These are phyloP conservation scores for Psidium friedrichsthalianum DNA, from an alignment of 345 rosid species.

Conservation along the genomic window DNA sequence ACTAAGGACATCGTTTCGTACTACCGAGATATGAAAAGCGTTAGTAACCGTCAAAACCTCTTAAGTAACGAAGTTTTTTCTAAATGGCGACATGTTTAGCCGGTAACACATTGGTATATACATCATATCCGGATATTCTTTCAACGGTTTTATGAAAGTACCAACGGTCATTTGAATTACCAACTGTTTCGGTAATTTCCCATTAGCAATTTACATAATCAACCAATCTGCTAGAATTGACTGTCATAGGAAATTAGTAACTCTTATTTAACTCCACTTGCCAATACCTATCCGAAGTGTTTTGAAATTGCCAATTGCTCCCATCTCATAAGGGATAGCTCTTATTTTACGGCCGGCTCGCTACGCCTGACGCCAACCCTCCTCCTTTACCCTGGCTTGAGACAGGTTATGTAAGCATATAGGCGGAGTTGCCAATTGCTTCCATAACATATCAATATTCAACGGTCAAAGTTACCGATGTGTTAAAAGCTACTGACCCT, in stretches of 20 bases:
- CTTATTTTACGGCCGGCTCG: too few relatives aligned
- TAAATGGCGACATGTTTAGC: not conserved
- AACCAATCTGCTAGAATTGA: not conserved
- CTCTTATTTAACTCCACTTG: not conserved
- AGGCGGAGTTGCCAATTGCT: too few relatives aligned
- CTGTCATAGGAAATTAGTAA: not conserved
- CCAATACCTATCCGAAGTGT: not conserved
- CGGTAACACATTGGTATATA: not conserved
- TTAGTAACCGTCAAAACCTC: not conserved
- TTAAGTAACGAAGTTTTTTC: not conserved
- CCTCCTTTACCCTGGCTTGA: too few relatives aligned
- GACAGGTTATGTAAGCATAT: too few relatives aligned
- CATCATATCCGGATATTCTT: not conserved
- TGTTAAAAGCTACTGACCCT: not conserved
- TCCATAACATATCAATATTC: not conserved
- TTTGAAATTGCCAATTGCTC: not conserved
- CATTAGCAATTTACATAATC: not conserved
- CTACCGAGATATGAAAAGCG: not conserved
- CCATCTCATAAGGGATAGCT: too few relatives aligned
- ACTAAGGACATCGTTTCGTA: not conserved
- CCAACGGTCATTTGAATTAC: too few relatives aligned
- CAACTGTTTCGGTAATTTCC: too few relatives aligned
- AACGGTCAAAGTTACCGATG: not conserved
- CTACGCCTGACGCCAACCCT: too few relatives aligned
- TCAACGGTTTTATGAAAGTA: too few relatives aligned